Evolutionary conservation across 2,329 filamentous ascomycete genomes (phyloP).

Genomic region (Botryotinia globosa): DNA sequence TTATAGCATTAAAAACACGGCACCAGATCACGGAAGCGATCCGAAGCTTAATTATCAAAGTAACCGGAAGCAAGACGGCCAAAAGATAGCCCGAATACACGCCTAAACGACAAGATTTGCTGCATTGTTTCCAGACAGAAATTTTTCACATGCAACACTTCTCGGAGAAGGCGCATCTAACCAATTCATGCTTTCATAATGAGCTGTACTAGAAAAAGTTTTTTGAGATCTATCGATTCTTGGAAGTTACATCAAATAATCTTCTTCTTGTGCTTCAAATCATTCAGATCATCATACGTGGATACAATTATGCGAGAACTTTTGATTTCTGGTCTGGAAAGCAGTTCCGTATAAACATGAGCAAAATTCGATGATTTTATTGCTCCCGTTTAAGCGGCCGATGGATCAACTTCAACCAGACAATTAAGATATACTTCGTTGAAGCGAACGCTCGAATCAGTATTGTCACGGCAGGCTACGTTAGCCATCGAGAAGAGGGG

Average conservation of each 20-base stretch:
- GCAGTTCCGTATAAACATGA: constrained; percentile 26
- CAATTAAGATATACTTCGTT: constrained; percentile 42
- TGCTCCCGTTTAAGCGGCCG: constrained; percentile 22
- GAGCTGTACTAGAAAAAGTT: not conserved
- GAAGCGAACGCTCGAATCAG: constrained; percentile 40
- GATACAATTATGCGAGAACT: constrained; percentile 24
- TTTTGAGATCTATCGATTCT: not conserved
- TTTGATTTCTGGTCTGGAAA: constrained; percentile 23
- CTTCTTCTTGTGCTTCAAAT: constrained; percentile 21
- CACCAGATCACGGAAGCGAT: not conserved
- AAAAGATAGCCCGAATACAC: not conserved
- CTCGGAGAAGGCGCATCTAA: not conserved
- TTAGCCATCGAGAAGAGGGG: constrained; percentile 40
- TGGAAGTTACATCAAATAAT: not conserved
- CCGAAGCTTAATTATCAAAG: not conserved
- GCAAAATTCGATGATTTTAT: constrained; percentile 29
- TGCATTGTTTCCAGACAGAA: not conserved
- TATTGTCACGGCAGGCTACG: constrained; percentile 37
- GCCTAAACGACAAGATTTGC: not conserved
- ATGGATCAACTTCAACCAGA: constrained; percentile 35
- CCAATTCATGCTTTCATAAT: not conserved
- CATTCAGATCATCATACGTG: constrained; percentile 17
- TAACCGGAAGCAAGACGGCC: not conserved
- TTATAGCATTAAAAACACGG: too few relatives aligned
- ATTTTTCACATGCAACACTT: not conserved